phyloP scores from a whole-genome alignment of 2,329 filamentous ascomycete species.

The Colletotrichum melonis region DNA sequence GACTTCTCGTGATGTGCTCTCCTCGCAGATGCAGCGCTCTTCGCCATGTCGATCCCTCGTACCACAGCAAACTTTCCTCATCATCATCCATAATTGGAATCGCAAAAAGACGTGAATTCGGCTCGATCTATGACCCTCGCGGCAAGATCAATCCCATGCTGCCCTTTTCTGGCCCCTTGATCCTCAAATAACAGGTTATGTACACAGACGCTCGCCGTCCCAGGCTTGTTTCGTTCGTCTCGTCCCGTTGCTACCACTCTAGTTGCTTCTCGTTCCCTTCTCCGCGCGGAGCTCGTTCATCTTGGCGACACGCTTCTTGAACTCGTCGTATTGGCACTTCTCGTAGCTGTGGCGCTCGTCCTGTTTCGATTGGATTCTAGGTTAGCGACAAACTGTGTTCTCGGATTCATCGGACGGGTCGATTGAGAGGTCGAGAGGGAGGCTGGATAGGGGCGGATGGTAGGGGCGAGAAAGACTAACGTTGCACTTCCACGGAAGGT shows the following conservation, averaged over 20 bases:
- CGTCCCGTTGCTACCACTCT: slow-evolving; percentile 38
- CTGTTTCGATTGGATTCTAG: slow-evolving; percentile 57
- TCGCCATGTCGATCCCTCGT: neutral
- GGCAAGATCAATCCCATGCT: slow-evolving; percentile 17
- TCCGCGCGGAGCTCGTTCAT: slow-evolving; percentile 95
- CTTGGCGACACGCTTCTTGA: slow-evolving; percentile 98
- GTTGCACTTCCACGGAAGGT: slow-evolving; percentile 97
- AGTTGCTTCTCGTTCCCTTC: slow-evolving; percentile 89
- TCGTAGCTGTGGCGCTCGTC: slow-evolving; percentile 98
- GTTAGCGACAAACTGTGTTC: slow-evolving; percentile 19
- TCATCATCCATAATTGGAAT: neutral
- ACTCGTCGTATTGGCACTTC: slow-evolving; percentile 99
- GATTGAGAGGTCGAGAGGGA: neutral
- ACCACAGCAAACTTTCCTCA: neutral
- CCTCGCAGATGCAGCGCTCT: neutral
- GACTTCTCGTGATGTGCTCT: neutral
- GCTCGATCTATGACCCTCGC: slow-evolving; percentile 29
- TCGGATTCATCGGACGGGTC: neutral
- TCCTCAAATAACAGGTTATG: slow-evolving; percentile 27
- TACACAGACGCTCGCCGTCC: slow-evolving; percentile 32
- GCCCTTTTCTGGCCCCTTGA: slow-evolving; percentile 13
- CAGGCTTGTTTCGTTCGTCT: slow-evolving; percentile 15
- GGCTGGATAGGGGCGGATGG: neutral
- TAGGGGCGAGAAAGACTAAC: slow-evolving; percentile 64
- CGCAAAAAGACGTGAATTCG: slow-evolving; percentile 34